Base-by-base conservation (phyloP, 345 rosid species). In the Psidium friedrichsthalianum region DNA sequence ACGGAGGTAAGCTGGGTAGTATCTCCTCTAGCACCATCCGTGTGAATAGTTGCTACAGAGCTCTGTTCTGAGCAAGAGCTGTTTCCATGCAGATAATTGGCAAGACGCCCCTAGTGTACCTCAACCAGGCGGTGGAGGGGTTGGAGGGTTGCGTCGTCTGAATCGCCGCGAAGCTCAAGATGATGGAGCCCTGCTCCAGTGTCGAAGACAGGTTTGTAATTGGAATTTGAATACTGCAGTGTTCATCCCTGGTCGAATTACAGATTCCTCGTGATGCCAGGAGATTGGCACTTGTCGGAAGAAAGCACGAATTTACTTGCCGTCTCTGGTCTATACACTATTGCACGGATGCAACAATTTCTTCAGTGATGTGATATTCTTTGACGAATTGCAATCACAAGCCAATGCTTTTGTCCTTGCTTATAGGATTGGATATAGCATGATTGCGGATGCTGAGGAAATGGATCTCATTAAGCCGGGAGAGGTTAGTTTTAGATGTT, bases 181-280 rank as follows among this genome's bases (percentile, higher is more conserved):
- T 84, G 91, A 93, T 96, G 98, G 96, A 95, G 74, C 98, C 98
- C 29, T 95, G 97, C 87, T 95, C 98, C 6, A 95, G 99, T 84
- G 96, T 96, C 91, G 95, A 96, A 89, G 99, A 96, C 86, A 94
- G 98, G 98, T 93, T 84, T 36, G 42, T 83, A 8, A n/a, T 44
- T 12, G 40, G 40, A 54, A 18, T 53, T 82, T 82, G 9, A n/a
- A 51, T 51, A 4, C 40, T 29, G 40, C 27, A 32, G 6, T 51
- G 53, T 82, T 25, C 83, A 13, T 25, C 40, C 9, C 56, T 11
- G 15, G 83, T 82, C 2, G 12, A 49, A 82, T 1, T 1, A 51
- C 10, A 8, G 22, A 82, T 32, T n/a, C 56, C 42, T 51, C 56
- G 42, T n/a, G 52, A 82, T 6, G 56, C 44, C 11, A 61, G 74